A percentile compares a stretch with the other conserved stretches of the same genome.
phyloP scores from a whole-genome alignment of 1,284 basidiomycete species.

The Ustilago crameri region DNA sequence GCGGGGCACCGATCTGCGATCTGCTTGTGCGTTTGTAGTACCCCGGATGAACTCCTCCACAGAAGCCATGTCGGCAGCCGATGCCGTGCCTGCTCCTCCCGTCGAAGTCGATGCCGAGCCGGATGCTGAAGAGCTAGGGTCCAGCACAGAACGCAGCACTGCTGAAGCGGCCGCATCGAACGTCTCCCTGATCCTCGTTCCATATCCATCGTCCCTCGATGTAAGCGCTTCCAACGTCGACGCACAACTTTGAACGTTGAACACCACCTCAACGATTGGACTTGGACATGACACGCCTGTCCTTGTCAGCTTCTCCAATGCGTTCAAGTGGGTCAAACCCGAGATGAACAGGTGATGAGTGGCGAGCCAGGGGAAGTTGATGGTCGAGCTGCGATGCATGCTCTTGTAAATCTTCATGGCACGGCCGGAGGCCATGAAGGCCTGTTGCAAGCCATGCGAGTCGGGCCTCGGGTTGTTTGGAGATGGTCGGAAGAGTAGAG shows the following conservation, averaged over 20 bases:
- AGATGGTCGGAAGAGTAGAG: conserved; percentile 43
- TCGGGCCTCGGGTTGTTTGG: conserved; percentile 45
- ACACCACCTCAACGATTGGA: conserved; percentile 44
- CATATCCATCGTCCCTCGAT: conserved; percentile 38
- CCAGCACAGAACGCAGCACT: conserved; percentile 31
- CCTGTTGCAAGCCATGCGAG: conserved; percentile 35
- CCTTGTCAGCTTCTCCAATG: conserved; percentile 39
- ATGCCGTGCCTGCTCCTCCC: background rate
- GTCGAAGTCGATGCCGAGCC: background rate
- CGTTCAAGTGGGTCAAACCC: conserved; percentile 46
- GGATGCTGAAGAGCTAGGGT: conserved; percentile 9
- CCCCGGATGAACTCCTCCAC: conserved; percentile 26
- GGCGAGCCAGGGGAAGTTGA: conserved; percentile 50
- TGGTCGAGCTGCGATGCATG: conserved; percentile 43
- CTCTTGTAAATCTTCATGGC: conserved; percentile 49
- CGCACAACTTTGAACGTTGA: conserved; percentile 50
- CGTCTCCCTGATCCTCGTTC: conserved; percentile 31
- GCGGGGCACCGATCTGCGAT: background rate
- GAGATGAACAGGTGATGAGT: conserved; percentile 50
- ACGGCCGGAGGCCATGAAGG: conserved; percentile 37
- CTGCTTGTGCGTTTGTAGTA: background rate
- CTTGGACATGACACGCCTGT: conserved; percentile 22
- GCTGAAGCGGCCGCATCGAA: conserved; percentile 45
- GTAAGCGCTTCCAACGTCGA: conserved; percentile 47
- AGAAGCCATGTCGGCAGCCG: conserved; percentile 3